phyloP scores from a whole-genome alignment of 441 rosid species.

The Aleurites moluccanus region DNA sequence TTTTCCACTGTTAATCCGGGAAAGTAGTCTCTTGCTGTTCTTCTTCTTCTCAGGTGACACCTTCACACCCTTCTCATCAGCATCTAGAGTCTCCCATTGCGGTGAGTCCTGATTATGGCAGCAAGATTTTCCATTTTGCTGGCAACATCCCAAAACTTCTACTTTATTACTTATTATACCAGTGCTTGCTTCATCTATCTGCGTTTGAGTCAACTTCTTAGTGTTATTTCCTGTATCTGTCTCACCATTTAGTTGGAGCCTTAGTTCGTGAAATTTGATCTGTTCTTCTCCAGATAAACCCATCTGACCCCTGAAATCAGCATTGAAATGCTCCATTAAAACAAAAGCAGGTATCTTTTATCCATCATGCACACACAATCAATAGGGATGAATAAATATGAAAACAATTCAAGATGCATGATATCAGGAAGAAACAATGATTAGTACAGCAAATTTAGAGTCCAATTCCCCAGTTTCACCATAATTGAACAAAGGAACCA shows the following conservation, averaged over 20 bases:
- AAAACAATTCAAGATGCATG: background rate
- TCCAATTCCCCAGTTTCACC: background rate
- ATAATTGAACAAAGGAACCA: background rate
- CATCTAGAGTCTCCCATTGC: slow-evolving; percentile 33
- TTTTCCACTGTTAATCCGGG: slow-evolving; percentile 42
- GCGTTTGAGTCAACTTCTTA: slow-evolving; percentile 35
- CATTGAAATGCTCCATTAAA: slow-evolving; percentile 20
- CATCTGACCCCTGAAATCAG: slow-evolving; percentile 83
- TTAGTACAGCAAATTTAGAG: background rate
- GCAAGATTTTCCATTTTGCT: slow-evolving; percentile 58
- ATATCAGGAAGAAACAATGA: background rate
- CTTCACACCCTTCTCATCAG: slow-evolving; percentile 36
- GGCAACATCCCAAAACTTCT: slow-evolving; percentile 58
- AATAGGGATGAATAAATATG: background rate
- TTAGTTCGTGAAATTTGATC: slow-evolving; percentile 53
- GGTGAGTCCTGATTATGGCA: slow-evolving; percentile 40
- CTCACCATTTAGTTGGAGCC: slow-evolving; percentile 51
- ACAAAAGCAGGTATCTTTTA: background rate
- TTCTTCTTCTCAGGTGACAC: slow-evolving; percentile 55
- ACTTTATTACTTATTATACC: slow-evolving; percentile 35
- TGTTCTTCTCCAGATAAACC: slow-evolving; percentile 86
- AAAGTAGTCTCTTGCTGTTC: slow-evolving; percentile 35
- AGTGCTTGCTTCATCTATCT: slow-evolving; percentile 28
- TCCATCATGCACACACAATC: background rate
- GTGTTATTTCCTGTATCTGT: slow-evolving; percentile 28